These are phyloP conservation scores for Balamuthia mandrillaris DNA, from an alignment of 208 protist genomes.

Conservation along the genomic window DNA sequence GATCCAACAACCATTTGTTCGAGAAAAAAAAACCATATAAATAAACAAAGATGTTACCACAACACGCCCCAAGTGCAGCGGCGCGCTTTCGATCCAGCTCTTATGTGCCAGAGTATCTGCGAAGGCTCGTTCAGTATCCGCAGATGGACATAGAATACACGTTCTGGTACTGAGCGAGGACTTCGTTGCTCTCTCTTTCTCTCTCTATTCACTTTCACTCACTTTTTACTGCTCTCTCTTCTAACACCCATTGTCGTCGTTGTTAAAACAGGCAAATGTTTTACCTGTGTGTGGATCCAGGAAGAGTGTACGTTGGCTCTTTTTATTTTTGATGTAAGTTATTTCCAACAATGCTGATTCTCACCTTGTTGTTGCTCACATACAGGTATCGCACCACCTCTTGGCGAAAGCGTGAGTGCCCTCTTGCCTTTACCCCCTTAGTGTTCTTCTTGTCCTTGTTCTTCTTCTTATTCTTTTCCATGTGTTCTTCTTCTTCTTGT, in stretches of 20 bases:
- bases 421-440: neutral
- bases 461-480: neutral
- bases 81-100: neutral
- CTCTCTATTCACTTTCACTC: neutral
- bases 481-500: neutral
- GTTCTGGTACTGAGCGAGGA: neutral
- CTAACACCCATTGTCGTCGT: neutral
- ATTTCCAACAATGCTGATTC: neutral
- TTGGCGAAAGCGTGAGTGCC: neutral
- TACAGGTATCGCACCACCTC: neutral
- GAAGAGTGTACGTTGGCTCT: neutral
- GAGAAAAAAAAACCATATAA: neutral
- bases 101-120: conserved; percentile 4
- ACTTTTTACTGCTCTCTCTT: neutral
- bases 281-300: conserved; percentile 35
- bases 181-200: neutral
- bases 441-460: neutral
- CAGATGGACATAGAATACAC: conserved; percentile 60
- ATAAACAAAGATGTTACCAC: neutral
- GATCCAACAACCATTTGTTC: neutral
- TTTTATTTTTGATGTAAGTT: neutral
- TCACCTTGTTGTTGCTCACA: neutral
- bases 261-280: conserved; percentile 40
- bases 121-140: neutral
- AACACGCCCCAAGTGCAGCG: neutral